Percentiles rank a stretch among this genome's conserved stretches.
These are phyloP conservation scores for Fusarium buxicola DNA, from an alignment of 2,329 filamentous ascomycete genomes.

Conservation along the genomic window DNA sequence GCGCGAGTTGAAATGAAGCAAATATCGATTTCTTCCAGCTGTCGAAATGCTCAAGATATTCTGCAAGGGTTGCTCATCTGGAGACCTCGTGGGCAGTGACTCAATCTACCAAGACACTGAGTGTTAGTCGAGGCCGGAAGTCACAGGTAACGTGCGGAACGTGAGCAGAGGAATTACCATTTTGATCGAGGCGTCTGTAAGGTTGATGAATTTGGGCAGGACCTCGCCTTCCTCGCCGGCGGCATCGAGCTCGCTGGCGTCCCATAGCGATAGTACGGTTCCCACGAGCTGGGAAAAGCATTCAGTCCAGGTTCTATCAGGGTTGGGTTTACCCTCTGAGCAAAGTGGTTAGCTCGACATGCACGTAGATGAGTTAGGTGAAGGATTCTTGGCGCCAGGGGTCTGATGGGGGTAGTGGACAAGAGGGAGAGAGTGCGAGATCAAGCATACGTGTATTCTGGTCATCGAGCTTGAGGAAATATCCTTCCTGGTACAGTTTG, in stretches of 20 bases:
- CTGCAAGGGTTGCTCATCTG: conserved; percentile 82
- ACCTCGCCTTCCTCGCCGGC: conserved; percentile 88
- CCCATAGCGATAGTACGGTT: conserved; percentile 95
- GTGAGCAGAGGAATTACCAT: conserved; percentile 73
- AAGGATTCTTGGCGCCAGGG: conserved; percentile 27
- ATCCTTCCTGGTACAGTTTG: conserved; percentile 97
- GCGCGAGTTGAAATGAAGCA: conserved; percentile 95
- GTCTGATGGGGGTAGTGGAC: conserved; percentile 15
- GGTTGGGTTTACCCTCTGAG: conserved; percentile 84
- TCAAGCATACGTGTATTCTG: conserved; percentile 81
- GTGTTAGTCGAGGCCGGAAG: conserved; percentile 33
- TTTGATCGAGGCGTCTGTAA: conserved; percentile 97
- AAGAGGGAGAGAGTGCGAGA: conserved; percentile 42
- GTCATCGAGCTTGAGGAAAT: conserved; percentile 96
- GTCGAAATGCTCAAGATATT: conserved; percentile 97
- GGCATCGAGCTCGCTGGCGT: conserved; percentile 89
- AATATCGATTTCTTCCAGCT: conserved; percentile 92
- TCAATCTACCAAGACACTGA: conserved; percentile 72
- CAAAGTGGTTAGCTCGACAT: conserved; percentile 34
- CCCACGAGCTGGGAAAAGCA: conserved; percentile 97
- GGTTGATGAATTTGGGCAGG: conserved; percentile 91
- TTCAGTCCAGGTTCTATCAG: conserved; percentile 92
- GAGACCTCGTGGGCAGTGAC: conserved; percentile 85
- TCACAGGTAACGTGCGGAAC: background rate
- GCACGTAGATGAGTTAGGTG: conserved; percentile 17